These are phyloP conservation scores for Paracoccidioides lutzii DNA, from an alignment of 2,329 filamentous ascomycete species.

Conservation along the genomic window DNA sequence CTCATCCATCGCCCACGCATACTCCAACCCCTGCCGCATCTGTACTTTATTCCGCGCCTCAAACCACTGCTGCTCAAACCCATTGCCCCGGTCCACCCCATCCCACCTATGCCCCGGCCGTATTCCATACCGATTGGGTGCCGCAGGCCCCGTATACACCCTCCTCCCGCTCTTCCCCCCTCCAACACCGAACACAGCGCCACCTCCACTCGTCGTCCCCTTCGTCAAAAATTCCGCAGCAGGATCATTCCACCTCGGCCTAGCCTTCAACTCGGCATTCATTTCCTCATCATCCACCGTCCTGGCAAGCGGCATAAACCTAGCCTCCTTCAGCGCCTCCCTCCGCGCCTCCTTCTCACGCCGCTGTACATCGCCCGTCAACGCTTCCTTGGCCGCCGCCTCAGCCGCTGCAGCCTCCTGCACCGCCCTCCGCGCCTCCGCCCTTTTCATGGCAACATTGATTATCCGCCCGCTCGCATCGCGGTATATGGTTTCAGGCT, in stretches of 20 bases:
- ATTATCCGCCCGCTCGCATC: slow-evolving; percentile 92
- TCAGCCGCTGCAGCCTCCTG: slow-evolving; percentile 57
- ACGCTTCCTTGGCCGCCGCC: slow-evolving; percentile 51
- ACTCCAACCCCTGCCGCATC: slow-evolving; percentile 67
- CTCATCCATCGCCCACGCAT: slow-evolving; percentile 94
- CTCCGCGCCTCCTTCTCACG: slow-evolving; percentile 51
- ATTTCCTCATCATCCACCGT: slow-evolving; percentile 72
- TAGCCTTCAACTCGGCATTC: slow-evolving; percentile 67
- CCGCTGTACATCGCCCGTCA: slow-evolving; percentile 76
- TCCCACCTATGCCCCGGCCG: slow-evolving; percentile 90
- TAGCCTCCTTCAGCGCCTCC: slow-evolving; percentile 64
- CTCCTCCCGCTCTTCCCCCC: slow-evolving; percentile 38
- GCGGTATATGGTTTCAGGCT: slow-evolving; percentile 45
- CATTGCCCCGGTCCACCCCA: slow-evolving; percentile 85
- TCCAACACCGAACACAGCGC: slow-evolving; percentile 52
- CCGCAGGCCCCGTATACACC: slow-evolving; percentile 63
- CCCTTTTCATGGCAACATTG: slow-evolving; percentile 80
- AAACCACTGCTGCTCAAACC: slow-evolving; percentile 89
- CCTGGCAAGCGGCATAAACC: slow-evolving; percentile 66
- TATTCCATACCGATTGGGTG: slow-evolving; percentile 90
- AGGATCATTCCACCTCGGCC: slow-evolving; percentile 84
- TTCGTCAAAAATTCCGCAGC: slow-evolving; percentile 63
- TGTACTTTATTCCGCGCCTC: slow-evolving; percentile 67
- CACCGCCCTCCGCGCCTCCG: slow-evolving; percentile 68
- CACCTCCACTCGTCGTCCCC: slow-evolving; percentile 30